These are phyloP conservation scores for Penicillium ochrochloron DNA, from an alignment of 495 filamentous ascomycete species.

Conservation along the genomic window DNA sequence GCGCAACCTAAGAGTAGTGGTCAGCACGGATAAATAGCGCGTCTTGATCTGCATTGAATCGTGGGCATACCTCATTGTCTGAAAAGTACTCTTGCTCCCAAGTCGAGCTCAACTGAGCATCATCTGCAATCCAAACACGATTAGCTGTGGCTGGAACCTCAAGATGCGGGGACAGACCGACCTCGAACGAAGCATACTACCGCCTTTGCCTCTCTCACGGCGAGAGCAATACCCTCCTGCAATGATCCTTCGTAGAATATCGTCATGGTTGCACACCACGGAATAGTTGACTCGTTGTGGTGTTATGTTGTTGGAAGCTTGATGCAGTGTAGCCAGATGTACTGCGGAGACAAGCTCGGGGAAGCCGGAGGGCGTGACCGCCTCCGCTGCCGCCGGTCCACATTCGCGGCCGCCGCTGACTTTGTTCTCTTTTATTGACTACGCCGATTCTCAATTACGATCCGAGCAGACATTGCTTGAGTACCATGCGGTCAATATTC, in stretches of 20 bases:
- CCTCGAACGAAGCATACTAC: conserved; percentile 74
- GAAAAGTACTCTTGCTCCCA: conserved; percentile 81
- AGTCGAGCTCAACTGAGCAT: conserved; percentile 60
- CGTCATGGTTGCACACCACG: conserved; percentile 25
- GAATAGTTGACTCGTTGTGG: not conserved
- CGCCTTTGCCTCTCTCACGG: conserved; percentile 66
- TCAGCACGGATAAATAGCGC: conserved; percentile 7
- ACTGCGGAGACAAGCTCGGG: conserved; percentile 25
- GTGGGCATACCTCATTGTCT: conserved; percentile 56
- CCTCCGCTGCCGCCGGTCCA: conserved; percentile 14
- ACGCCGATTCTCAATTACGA: not conserved
- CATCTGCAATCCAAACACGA: conserved; percentile 53
- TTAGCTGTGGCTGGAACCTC: conserved; percentile 26
- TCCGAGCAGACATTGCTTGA: not conserved
- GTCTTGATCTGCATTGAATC: no score
- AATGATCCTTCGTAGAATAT: conserved; percentile 84
- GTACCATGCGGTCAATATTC: conserved; percentile 40
- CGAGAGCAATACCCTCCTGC: conserved; percentile 75
- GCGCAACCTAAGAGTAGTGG: conserved; percentile 34
- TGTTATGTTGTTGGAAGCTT: not conserved
- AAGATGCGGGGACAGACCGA: conserved; percentile 56
- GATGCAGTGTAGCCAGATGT: conserved; percentile 5
- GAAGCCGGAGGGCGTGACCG: conserved; percentile 27
- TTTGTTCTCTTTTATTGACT: not conserved
- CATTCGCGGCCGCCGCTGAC: conserved; percentile 12